Evolutionary conservation across 371 early-diverging fungal genomes (phyloP), one percentile per base, ranked within the genome.

Genomic region (Sporodiniella umbellata): DNA sequence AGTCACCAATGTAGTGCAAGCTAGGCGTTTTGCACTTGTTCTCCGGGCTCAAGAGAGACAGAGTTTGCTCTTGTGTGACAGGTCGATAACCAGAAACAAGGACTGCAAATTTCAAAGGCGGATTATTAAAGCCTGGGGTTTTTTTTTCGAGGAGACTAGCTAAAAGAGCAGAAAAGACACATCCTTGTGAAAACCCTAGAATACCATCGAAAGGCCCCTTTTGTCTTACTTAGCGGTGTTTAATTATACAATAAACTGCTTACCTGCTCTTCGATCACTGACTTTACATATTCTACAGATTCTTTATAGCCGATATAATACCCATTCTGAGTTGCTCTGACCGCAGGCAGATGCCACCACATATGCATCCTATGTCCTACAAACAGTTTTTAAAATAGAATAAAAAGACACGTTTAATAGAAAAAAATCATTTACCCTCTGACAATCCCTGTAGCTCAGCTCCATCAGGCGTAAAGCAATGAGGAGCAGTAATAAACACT

Each of bases 101-200:
- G 44, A 82, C 74, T 5, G 78, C 58, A 56, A 83, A 86, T 43
- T 59, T 62, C 35, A 80, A 70, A 1, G 75, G 77, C 1, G 63
- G 56, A 47, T 72, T 69, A 5, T 45, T 44, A 51, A 68, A 54
- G 18, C 3, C 22, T 18, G 22, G 30, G 19, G 5, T 46, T 33
- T 51, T 38, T 18, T 54, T 38, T 39, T 64, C 61, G 19, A 84
- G 38, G 33, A 79, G 53, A 12, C 72, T 45, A 22, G 69, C 67
- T 14, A 85, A 42, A 19, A 84, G 46, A 4, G 84, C 77, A 10
- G 85, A 80, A 72, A 83, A 71, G 0, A 80, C 67, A 0, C 80
- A 82, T 17, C 67, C 86, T 59, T 86, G 87, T 5, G 83, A 82
- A 53, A 86, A 86, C 1, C 87, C 87, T 25, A 86, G 53, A 19